Evolutionary conservation across 768 basidiomycete species (phyloP).

Genomic region (Sutorius australiensis): DNA sequence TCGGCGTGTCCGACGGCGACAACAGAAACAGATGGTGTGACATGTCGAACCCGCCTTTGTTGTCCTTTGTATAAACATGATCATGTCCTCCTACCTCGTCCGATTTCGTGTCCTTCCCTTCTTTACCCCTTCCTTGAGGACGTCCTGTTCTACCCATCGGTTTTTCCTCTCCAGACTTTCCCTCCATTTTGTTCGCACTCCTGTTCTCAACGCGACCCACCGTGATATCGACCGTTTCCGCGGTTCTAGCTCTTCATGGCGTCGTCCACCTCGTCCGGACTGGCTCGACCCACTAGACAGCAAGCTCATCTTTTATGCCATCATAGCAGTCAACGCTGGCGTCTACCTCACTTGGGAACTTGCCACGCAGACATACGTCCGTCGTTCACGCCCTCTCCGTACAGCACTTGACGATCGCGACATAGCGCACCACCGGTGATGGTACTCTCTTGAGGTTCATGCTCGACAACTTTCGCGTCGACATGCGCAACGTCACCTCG

Average conservation of each 20-base stretch:
- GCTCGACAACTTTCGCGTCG: conserved; percentile 59
- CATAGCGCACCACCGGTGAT: conserved; percentile 39
- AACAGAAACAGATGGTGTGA: conserved; percentile 84
- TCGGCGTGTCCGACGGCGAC: conserved; percentile 82
- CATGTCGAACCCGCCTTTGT: conserved; percentile 41
- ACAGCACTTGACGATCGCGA: neutral
- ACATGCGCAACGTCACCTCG: conserved; percentile 53
- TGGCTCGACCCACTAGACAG: conserved; percentile 52
- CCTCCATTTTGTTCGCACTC: conserved; percentile 18
- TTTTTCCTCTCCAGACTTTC: conserved; percentile 1
- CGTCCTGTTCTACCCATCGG: neutral
- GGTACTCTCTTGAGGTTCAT: conserved; percentile 44
- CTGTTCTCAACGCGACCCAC: conserved; percentile 21
- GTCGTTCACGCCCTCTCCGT: conserved; percentile 24
- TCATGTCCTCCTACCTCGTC: conserved; percentile 4
- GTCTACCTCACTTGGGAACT: conserved; percentile 60
- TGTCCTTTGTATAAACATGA: conserved; percentile 9
- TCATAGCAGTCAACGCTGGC: conserved; percentile 58
- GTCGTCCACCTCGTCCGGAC: conserved; percentile 27
- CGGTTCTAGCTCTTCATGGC: conserved; percentile 22
- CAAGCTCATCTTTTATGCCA: conserved; percentile 54
- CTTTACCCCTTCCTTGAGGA: neutral
- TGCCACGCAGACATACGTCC: conserved; percentile 32
- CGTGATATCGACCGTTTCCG: conserved; percentile 10
- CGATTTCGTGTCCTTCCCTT: conserved; percentile 4